phyloP scores from a whole-genome alignment of 768 basidiomycete genomes.

The Lactarius tabidus region DNA sequence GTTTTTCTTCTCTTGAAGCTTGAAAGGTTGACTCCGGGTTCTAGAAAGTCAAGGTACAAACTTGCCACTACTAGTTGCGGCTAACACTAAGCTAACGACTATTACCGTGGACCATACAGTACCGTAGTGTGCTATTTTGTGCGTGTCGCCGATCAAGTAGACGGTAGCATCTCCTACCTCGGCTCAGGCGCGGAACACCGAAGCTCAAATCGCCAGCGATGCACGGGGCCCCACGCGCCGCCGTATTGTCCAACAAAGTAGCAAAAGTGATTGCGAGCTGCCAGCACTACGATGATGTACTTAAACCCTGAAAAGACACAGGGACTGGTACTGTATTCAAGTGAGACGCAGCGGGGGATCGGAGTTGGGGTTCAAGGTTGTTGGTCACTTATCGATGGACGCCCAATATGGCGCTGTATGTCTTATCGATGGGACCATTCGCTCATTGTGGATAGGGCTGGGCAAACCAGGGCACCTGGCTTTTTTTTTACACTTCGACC shows the following conservation, averaged over 20 bases:
- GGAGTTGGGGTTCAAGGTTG: not conserved
- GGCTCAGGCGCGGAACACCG: not conserved
- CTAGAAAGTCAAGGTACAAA: not conserved
- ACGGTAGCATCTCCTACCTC: not conserved
- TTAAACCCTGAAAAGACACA: not conserved
- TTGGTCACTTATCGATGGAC: not conserved
- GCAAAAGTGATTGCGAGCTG: not conserved
- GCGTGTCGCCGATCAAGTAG: not conserved
- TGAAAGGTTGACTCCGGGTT: not conserved
- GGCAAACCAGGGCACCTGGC: not conserved
- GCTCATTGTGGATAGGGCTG: not conserved
- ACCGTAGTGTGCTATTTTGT: not conserved
- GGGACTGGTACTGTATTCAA: not conserved
- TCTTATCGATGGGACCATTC: not conserved
- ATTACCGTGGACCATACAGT: not conserved
- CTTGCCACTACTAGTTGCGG: not conserved
- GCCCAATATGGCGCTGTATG: not conserved
- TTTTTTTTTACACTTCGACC: constrained; percentile 5
- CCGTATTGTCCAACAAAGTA: not conserved
- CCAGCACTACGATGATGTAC: not conserved
- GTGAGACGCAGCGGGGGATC: not conserved
- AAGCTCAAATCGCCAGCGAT: not conserved
- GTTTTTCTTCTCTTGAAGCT: not conserved
- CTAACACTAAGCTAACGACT: not conserved
- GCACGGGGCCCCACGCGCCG: not conserved